Evolutionary conservation across 768 basidiomycete genomes (phyloP).

Genomic region (Pulveroboletus sp.): DNA sequence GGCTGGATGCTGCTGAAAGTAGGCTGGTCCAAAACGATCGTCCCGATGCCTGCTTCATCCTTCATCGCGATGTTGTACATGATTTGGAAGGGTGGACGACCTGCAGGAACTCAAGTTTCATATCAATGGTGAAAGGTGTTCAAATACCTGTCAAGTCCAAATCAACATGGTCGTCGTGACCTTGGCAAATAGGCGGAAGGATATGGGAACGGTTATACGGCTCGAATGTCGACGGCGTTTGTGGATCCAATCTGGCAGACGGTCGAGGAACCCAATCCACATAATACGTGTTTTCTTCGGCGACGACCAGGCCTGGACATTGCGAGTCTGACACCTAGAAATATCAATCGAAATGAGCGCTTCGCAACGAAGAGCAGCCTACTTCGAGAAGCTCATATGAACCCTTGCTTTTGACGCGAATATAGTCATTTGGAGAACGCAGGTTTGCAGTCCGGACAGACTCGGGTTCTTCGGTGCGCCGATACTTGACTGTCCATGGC

Average conservation of each 20-base stretch:
- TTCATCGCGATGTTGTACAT: slow-evolving; percentile 81
- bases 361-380: slow-evolving; percentile 16
- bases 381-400: slow-evolving; percentile 72
- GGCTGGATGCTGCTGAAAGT: slow-evolving; percentile 83
- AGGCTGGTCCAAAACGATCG: slow-evolving; percentile 68
- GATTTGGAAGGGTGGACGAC: slow-evolving; percentile 90
- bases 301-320: slow-evolving; percentile 71
- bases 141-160: slow-evolving; percentile 70
- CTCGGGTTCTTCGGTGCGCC: slow-evolving; percentile 43
- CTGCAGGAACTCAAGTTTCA: slow-evolving; percentile 34
- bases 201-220: slow-evolving; percentile 70
- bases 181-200: slow-evolving; percentile 77
- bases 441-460: slow-evolving; percentile 40
- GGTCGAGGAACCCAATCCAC: slow-evolving; percentile 84
- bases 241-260: slow-evolving; percentile 59
- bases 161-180: slow-evolving; percentile 75
- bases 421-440: slow-evolving; percentile 63
- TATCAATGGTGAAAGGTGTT: not conserved
- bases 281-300: slow-evolving; percentile 56
- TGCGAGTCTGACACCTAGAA: slow-evolving; percentile 73
- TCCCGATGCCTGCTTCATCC: slow-evolving; percentile 63
- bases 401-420: slow-evolving; percentile 73
- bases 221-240: slow-evolving; percentile 54
- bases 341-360: not conserved
- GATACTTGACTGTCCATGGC: slow-evolving; percentile 89